Conservation (phyloP, 768 basidiomycete genomes). For the Guyanaporus albipodus region DNA sequence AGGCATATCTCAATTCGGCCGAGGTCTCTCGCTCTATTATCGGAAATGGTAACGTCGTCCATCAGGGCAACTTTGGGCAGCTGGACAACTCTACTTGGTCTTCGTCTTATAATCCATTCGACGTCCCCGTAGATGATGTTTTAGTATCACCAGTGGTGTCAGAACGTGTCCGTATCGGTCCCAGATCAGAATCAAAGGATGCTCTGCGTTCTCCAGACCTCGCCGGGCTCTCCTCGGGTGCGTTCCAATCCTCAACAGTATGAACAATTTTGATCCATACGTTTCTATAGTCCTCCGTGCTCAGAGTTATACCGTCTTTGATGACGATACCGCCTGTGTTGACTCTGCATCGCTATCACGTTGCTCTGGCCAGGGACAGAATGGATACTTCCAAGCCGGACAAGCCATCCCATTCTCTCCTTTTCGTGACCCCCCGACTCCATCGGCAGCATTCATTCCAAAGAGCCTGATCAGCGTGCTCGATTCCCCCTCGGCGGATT, state of each 20-base stretch:
- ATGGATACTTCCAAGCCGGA: constrained; percentile 14
- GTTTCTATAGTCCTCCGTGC: constrained; percentile 24
- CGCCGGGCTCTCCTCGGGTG: constrained; percentile 31
- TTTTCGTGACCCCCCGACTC: constrained; percentile 42
- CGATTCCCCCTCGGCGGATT: constrained; percentile 54
- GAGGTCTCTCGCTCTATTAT: constrained; percentile 5
- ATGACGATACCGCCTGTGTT: constrained; percentile 36
- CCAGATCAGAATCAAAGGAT: constrained; percentile 14
- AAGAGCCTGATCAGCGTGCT: constrained; percentile 45
- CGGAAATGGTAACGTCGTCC: constrained; percentile 5
- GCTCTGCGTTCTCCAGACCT: constrained; percentile 25
- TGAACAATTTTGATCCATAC: constrained; percentile 10
- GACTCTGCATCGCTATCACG: constrained; percentile 15
- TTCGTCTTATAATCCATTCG: constrained; percentile 32
- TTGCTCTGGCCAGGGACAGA: constrained; percentile 11
- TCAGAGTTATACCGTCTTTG: constrained; percentile 40
- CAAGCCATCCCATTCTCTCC: constrained; percentile 45
- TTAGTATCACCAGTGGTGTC: constrained; percentile 12
- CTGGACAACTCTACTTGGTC: constrained; percentile 20
- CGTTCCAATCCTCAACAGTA: constrained; percentile 23
- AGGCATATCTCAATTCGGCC: constrained; percentile 30
- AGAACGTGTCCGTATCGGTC: constrained; percentile 6
- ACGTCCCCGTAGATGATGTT: constrained; percentile 20
- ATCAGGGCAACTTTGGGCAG: constrained; percentile 10
- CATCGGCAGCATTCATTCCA: constrained; percentile 52